A percentile compares a stretch with the other conserved stretches of the same genome.
These are phyloP conservation scores for Ogataea siamensis DNA, from an alignment of 805 yeast species.

Conservation along the genomic window DNA sequence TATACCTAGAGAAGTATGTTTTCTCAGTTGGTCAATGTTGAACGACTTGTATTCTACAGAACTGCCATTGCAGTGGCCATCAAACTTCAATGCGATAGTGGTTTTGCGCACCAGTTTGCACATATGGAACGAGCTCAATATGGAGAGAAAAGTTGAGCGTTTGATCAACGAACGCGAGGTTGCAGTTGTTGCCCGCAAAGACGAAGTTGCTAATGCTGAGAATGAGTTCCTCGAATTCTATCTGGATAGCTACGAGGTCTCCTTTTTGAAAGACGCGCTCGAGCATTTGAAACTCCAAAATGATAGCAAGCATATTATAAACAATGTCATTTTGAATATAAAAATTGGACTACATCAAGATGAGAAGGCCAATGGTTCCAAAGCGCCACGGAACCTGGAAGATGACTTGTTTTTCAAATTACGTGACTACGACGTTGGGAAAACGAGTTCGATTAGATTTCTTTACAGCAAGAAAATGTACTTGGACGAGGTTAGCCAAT, in stretches of 20 bases:
- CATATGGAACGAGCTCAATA: constrained; percentile 27
- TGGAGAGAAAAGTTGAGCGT: constrained; percentile 11
- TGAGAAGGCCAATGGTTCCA: constrained; percentile 4
- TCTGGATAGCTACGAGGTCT: constrained; percentile 28
- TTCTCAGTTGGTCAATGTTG: constrained; percentile 71
- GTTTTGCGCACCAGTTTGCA: constrained; percentile 53
- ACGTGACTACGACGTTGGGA: constrained; percentile 32
- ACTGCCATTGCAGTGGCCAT: constrained; percentile 64
- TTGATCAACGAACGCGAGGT: constrained; percentile 15
- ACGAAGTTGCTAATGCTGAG: constrained; percentile 13
- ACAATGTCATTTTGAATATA: constrained; percentile 30
- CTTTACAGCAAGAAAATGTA: constrained; percentile 31
- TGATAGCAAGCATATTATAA: constrained; percentile 25
- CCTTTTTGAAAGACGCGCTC: constrained; percentile 27
- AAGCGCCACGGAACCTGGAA: constrained; percentile 1
- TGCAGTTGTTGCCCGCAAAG: constrained; percentile 9
- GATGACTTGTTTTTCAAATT: constrained; percentile 31
- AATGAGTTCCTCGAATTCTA: constrained; percentile 33
- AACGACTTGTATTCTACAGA: constrained; percentile 73
- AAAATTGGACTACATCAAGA: constrained; percentile 29
- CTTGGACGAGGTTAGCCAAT: constrained; percentile 26
- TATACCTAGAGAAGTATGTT: constrained; percentile 46
- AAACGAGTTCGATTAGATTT: constrained; percentile 34
- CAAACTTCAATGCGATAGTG: constrained; percentile 73
- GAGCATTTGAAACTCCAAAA: constrained; percentile 18